phyloP scores from a whole-genome alignment of 1,284 basidiomycete genomes.

The Retiboletus flavoniger region DNA sequence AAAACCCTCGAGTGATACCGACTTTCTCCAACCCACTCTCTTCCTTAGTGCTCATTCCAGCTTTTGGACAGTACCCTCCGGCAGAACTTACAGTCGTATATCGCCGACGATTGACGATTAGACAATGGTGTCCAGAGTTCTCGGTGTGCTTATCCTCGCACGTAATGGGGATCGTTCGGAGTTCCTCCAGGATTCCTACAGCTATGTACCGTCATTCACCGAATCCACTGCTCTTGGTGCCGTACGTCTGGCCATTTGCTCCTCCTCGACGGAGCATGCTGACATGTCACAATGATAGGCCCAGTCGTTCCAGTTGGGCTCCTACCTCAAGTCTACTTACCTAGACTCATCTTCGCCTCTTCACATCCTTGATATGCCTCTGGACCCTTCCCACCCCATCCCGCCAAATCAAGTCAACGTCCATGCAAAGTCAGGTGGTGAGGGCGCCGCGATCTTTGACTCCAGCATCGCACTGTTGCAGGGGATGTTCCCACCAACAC shows the following conservation, averaged over 20 bases:
- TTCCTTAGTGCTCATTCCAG: slow-evolving; percentile 4
- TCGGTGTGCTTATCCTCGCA: slow-evolving; percentile 79
- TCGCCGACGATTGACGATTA: slow-evolving; percentile 16
- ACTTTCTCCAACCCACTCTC: slow-evolving; percentile 9
- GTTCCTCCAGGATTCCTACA: slow-evolving; percentile 69
- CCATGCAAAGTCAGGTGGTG: slow-evolving; percentile 78
- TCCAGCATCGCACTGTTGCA: slow-evolving; percentile 74
- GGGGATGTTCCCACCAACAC: slow-evolving; percentile 74
- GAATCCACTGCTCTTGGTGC: slow-evolving; percentile 83
- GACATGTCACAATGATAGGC: slow-evolving; percentile 40
- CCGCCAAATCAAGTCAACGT: slow-evolving; percentile 68
- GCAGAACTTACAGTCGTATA: neutral
- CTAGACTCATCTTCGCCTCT: slow-evolving; percentile 61
- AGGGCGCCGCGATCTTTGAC: slow-evolving; percentile 83
- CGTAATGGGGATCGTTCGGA: slow-evolving; percentile 79
- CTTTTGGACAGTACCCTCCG: neutral
- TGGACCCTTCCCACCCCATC: slow-evolving; percentile 31
- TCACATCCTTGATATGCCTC: slow-evolving; percentile 62
- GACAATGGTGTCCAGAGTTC: slow-evolving; percentile 57
- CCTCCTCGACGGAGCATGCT: neutral
- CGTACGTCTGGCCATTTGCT: slow-evolving; percentile 40
- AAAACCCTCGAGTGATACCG: slow-evolving; percentile 27
- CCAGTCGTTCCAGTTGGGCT: slow-evolving; percentile 73
- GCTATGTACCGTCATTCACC: slow-evolving; percentile 67
- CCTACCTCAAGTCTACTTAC: slow-evolving; percentile 66